Conservation (phyloP, 495 filamentous ascomycete species). For the Trichoderma parareesei region DNA sequence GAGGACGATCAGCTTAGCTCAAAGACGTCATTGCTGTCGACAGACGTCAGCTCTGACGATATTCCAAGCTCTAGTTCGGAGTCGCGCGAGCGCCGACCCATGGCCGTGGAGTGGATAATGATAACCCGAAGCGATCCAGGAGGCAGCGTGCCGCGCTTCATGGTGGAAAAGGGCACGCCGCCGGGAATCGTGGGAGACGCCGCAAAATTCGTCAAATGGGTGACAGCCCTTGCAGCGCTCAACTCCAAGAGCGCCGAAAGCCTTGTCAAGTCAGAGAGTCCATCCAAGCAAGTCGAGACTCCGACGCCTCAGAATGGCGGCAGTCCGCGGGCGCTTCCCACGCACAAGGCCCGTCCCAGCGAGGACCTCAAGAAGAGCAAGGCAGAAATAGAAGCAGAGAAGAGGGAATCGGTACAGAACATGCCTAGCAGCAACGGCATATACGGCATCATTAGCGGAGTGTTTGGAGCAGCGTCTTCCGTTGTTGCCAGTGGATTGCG, state of each 20-base stretch:
- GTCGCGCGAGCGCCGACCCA: constrained; percentile 37
- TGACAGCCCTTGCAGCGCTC: constrained; percentile 39
- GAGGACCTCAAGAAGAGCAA: constrained; percentile 14
- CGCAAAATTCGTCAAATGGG: constrained; percentile 80
- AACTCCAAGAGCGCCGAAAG: constrained; percentile 10
- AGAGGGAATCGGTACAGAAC: constrained; percentile 22
- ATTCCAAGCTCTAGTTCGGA: constrained; percentile 17
- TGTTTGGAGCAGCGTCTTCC: constrained; percentile 33
- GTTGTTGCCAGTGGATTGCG: constrained; percentile 31
- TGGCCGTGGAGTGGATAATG: constrained; percentile 91
- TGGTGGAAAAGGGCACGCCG: constrained; percentile 90
- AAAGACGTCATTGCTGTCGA: constrained; percentile 23
- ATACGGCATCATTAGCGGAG: constrained; percentile 42
- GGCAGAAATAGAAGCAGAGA: constrained; percentile 16
- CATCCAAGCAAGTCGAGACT: not conserved
- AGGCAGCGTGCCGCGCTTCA: constrained; percentile 83
- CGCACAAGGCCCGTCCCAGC: constrained; percentile 1
- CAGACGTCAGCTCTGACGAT: constrained; percentile 25
- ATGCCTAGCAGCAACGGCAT: constrained; percentile 34
- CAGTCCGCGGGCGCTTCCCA: not conserved
- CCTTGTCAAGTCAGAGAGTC: constrained; percentile 14
- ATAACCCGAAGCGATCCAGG: constrained; percentile 91
- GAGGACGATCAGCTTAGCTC: constrained; percentile 23
- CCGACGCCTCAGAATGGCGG: not conserved
- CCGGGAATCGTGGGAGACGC: constrained; percentile 75